A percentile compares a stretch with the other conserved stretches of the same genome.
Evolutionary conservation across 805 yeast species (phyloP).

Genomic region (Starmerella scarabaei): DNA sequence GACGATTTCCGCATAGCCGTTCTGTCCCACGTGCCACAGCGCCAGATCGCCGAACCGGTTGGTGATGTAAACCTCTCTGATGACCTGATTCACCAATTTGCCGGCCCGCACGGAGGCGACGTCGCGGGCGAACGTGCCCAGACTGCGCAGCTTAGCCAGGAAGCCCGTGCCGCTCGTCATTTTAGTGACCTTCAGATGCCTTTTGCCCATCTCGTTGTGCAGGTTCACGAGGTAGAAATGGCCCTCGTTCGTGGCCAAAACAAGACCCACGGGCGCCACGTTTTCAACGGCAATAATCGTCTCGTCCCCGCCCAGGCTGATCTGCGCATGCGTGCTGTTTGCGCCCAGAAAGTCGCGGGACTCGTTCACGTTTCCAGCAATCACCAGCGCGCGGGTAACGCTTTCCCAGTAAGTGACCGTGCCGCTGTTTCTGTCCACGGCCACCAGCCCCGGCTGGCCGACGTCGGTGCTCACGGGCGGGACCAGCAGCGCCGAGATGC

Average conservation of each 20-base stretch:
- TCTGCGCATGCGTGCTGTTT: no score
- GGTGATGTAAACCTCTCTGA: slow-evolving; percentile 31
- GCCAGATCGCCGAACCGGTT: slow-evolving; percentile 37
- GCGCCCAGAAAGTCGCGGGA: slow-evolving; percentile 17
- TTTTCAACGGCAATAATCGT: slow-evolving; percentile 42
- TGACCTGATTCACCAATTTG: slow-evolving; percentile 35
- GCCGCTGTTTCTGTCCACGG: slow-evolving; percentile 49
- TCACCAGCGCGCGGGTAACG: slow-evolving; percentile 55
- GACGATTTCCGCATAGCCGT: slow-evolving; percentile 32
- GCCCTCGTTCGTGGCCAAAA: slow-evolving; percentile 57
- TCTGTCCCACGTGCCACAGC: slow-evolving; percentile 38
- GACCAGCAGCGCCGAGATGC: slow-evolving; percentile 43
- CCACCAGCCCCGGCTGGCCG: slow-evolving; percentile 54
- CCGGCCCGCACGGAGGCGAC: slow-evolving; percentile 51
- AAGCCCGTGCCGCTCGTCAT: slow-evolving; percentile 18
- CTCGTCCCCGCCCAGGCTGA: slow-evolving; percentile 43
- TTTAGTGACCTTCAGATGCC: slow-evolving; percentile 24
- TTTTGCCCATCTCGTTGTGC: slow-evolving; percentile 57
- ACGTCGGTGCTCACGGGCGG: slow-evolving; percentile 39
- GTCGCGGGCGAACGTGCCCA: slow-evolving; percentile 25
- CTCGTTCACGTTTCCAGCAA: slow-evolving; percentile 31
- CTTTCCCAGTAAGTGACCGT: slow-evolving; percentile 57
- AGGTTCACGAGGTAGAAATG: slow-evolving; percentile 49
- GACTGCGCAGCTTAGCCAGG: slow-evolving; percentile 4
- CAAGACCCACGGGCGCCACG: slow-evolving; percentile 63